These are phyloP conservation scores for Nemophila menziesii DNA, from an alignment of 257 asterid species.

Conservation along the genomic window DNA sequence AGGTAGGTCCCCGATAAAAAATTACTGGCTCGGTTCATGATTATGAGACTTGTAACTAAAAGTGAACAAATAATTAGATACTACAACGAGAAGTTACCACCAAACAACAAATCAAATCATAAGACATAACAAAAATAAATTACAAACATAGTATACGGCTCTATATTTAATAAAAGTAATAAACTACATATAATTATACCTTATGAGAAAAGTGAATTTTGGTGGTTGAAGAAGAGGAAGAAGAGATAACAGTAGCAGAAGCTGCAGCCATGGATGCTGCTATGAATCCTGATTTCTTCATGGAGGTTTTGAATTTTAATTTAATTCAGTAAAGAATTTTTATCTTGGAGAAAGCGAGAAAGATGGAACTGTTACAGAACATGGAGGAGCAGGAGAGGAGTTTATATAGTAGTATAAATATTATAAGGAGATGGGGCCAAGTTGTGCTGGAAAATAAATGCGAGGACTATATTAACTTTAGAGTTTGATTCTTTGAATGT, in stretches of 20 bases:
- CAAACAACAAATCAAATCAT: too few relatives aligned
- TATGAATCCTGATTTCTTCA: conserved; percentile 49
- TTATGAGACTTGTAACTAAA: too few relatives aligned
- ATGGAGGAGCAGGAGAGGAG: not conserved
- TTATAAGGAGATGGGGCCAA: not conserved
- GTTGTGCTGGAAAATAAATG: too few relatives aligned
- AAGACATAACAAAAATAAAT: not conserved
- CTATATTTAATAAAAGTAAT: too few relatives aligned
- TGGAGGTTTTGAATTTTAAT: conserved; percentile 2
- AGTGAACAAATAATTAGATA: not conserved
- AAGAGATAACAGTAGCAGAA: conserved; percentile 40
- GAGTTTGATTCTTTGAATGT: too few relatives aligned
- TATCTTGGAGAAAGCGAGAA: not conserved
- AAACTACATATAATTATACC: conserved; percentile 19
- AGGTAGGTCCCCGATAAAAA: too few relatives aligned
- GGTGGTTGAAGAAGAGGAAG: conserved; percentile 21
- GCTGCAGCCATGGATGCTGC: conserved; percentile 55
- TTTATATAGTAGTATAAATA: not conserved
- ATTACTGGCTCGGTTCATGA: too few relatives aligned
- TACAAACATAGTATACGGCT: not conserved
- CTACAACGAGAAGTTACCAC: too few relatives aligned
- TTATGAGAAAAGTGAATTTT: conserved; percentile 24
- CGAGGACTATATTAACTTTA: too few relatives aligned
- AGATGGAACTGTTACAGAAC: not conserved
- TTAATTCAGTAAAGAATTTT: too few relatives aligned